These are phyloP conservation scores for Gnaphalium uliginosum DNA, from an alignment of 129 eudicot genomes.

Conservation along the genomic window DNA sequence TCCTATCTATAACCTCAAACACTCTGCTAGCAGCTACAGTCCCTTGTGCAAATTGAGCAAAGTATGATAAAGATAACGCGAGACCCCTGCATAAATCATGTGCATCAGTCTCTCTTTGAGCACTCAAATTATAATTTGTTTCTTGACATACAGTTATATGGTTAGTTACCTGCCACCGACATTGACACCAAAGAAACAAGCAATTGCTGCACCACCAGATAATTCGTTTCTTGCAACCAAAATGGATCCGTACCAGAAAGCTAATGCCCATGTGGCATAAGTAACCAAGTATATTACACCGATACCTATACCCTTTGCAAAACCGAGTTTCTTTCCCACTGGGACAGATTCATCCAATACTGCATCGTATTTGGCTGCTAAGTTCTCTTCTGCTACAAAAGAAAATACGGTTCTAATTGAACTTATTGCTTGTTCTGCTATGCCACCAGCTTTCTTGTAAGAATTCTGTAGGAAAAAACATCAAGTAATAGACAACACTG, in stretches of 20 bases:
- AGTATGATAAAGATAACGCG: slow-evolving; percentile 70
- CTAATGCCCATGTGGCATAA: slow-evolving; percentile 86
- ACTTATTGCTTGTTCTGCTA: slow-evolving; percentile 80
- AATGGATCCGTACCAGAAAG: slow-evolving; percentile 88
- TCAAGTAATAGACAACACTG: neutral
- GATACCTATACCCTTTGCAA: slow-evolving; percentile 78
- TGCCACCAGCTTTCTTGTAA: slow-evolving; percentile 72
- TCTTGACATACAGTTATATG: neutral
- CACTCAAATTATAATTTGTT: neutral
- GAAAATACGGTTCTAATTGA: slow-evolving; percentile 76
- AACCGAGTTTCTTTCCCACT: slow-evolving; percentile 67
- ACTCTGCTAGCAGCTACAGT: slow-evolving; percentile 87
- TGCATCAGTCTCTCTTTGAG: slow-evolving; percentile 15
- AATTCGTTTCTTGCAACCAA: slow-evolving; percentile 56
- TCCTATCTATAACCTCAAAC: slow-evolving; percentile 71
- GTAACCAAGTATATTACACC: slow-evolving; percentile 82
- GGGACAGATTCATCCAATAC: slow-evolving; percentile 58
- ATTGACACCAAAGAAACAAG: slow-evolving; percentile 86
- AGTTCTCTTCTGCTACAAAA: slow-evolving; percentile 70
- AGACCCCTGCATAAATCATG: slow-evolving; percentile 59
- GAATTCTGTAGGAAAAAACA: slow-evolving; percentile 44
- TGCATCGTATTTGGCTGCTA: slow-evolving; percentile 55
- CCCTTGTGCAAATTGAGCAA: slow-evolving; percentile 90
- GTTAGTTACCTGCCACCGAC: slow-evolving; percentile 78
- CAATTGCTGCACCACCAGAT: slow-evolving; percentile 77